Evolutionary conservation across 2,329 filamentous ascomycete genomes (phyloP), one percentile per base, ranked within the genome.

Genomic region (Cordyceps fumosorosea): DNA sequence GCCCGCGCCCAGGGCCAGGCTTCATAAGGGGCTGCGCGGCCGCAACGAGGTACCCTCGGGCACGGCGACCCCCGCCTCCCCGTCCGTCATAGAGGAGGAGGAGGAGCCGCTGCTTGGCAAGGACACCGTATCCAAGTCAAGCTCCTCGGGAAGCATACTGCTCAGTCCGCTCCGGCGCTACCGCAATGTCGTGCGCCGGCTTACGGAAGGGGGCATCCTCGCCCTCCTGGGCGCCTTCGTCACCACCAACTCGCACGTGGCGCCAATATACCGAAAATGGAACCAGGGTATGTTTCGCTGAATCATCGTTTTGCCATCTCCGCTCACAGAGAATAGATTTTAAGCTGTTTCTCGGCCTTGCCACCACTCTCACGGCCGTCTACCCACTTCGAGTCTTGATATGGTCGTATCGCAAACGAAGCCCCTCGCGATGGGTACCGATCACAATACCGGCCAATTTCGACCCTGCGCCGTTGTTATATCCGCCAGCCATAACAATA

Each of bases 381-480:
- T 90, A 90, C 67, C 88, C 88, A 2, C 60, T 88, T 45, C 79
- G 86, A 62, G 74, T 88, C n/a, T 69, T 80, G 6, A 66, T 75
- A 20, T 83, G 83, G 79, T 75, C 77, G 1, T 78, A 80, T 62
- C 71, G 71, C 22, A 73, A 75, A 26, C 72, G 74, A 20, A 71
- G 66, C 5, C 73, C 79, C 3, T 73, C 73, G n/a, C 73, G 65
- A 32, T 67, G 65, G 63, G 66, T 79, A 34, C 76, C 78, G 1
- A 68, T 87, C 42, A 71, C 71, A 34, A 78, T 96, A 44, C 91
- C 92, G 0, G 77, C 85, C 4, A 81, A 84, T n/a, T 96, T 97
- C 74, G 93, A 98, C 70, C 93, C 92, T 3, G 93, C 93, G 7
- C 91, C 93, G 12, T 80, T 96, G n/a, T 75, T 97, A 62, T 98